Conservation (phyloP, 768 basidiomycete species). For the Auricularia cornea region DNA sequence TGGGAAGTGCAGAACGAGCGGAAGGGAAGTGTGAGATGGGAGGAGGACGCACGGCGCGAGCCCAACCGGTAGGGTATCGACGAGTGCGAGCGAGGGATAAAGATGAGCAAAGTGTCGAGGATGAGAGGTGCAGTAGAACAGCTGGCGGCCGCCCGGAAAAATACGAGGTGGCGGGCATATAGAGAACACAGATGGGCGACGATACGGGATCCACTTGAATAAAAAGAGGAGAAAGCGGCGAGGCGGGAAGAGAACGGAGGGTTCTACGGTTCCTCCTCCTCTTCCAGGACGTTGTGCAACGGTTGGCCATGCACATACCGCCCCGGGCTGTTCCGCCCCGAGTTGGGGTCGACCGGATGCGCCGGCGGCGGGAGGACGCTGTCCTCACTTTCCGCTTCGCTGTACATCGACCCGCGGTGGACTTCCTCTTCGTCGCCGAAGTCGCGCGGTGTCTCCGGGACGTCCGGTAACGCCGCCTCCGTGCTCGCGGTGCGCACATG, state of each 20-base stretch:
- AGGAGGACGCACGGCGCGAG: background rate
- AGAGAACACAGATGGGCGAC: background rate
- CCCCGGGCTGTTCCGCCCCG: slow-evolving; percentile 51
- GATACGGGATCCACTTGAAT: background rate
- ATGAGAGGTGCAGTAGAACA: too few relatives aligned
- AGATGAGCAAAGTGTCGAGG: too few relatives aligned
- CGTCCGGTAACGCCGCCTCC: slow-evolving; percentile 1
- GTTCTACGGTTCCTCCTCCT: slow-evolving; percentile 51
- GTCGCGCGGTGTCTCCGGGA: background rate
- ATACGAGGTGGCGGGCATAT: background rate
- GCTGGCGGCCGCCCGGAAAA: too few relatives aligned
- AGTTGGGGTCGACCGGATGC: slow-evolving; percentile 16
- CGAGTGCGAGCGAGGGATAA: background rate
- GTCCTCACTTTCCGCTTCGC: background rate
- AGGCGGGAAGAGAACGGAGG: background rate
- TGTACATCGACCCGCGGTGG: background rate
- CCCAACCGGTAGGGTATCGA: background rate
- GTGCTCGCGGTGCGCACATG: slow-evolving; percentile 3
- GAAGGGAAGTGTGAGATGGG: background rate
- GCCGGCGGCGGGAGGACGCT: slow-evolving; percentile 9
- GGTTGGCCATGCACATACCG: slow-evolving; percentile 81
- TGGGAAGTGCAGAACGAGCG: background rate
- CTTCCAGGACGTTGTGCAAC: slow-evolving; percentile 78
- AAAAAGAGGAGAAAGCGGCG: background rate
- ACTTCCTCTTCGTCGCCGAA: background rate